Percentiles rank a stretch among this genome's conserved stretches.
phyloP scores from a whole-genome alignment of 768 basidiomycete species.

The Solioccasus polychromus region DNA sequence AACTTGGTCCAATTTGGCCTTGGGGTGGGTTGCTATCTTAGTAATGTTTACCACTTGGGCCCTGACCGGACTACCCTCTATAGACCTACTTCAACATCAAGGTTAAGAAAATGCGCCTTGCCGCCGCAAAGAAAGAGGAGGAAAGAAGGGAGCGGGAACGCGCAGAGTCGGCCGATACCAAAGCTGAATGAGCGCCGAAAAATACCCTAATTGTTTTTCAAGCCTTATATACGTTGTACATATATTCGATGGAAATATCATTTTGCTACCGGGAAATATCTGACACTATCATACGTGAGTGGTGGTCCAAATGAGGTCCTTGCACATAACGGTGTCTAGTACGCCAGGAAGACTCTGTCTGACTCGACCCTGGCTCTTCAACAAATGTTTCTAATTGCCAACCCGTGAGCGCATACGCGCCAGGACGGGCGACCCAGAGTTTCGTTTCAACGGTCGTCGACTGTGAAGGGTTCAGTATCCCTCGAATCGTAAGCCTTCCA shows the following conservation, averaged over 20 bases:
- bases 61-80: slow-evolving; percentile 1
- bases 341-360: slow-evolving; percentile 26
- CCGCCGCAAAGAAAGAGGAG: slow-evolving; percentile 49
- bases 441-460: slow-evolving; percentile 43
- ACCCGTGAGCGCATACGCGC: slow-evolving; percentile 58
- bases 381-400: slow-evolving; percentile 74
- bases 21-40: slow-evolving; percentile 49
- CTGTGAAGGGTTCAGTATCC: slow-evolving; percentile 50
- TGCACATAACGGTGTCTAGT: slow-evolving; percentile 42
- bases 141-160: slow-evolving; percentile 35
- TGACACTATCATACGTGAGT: slow-evolving; percentile 35
- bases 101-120: slow-evolving; percentile 59
- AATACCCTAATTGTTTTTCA: slow-evolving; percentile 16
- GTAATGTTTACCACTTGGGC: neutral
- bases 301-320: slow-evolving; percentile 28
- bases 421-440: slow-evolving; percentile 62
- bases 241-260: slow-evolving; percentile 3
- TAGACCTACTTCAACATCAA: slow-evolving; percentile 76
- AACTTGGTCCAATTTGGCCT: slow-evolving; percentile 71
- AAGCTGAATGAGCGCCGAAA: slow-evolving; percentile 16
- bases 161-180: slow-evolving; percentile 18
- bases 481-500: slow-evolving; percentile 67
- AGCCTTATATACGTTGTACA: neutral
- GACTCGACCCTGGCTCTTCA: slow-evolving; percentile 32
- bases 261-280: slow-evolving; percentile 10